A percentile compares a stretch with the other conserved stretches of the same genome.
Conservation (phyloP, 805 yeast genomes). For the Suhomyces vadensis region DNA sequence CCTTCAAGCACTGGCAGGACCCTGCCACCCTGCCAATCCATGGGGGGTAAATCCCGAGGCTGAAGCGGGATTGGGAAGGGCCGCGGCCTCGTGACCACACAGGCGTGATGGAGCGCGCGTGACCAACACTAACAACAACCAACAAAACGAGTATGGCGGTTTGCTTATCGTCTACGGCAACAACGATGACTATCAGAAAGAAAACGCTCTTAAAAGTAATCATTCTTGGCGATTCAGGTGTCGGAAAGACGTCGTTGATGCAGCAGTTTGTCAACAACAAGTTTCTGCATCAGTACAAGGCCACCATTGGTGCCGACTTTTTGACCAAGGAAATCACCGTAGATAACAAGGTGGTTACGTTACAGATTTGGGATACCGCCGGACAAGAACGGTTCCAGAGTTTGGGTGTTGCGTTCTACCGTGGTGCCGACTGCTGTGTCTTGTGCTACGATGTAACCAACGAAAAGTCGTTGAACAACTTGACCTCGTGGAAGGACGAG, state of each 20-base stretch:
- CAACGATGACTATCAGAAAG: conserved; percentile 58
- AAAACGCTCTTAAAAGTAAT: conserved; percentile 82
- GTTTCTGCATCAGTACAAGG: conserved; percentile 93
- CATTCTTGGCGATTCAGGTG: conserved; percentile 95
- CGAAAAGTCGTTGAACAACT: conserved; percentile 85
- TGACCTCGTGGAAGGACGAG: conserved; percentile 93
- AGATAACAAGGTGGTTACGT: conserved; percentile 78
- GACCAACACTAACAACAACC: conserved; percentile 2
- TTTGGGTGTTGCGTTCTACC: conserved; percentile 92
- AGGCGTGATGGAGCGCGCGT: conserved; percentile 1
- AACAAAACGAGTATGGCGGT: not conserved
- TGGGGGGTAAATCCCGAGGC: too few relatives aligned
- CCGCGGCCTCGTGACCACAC: too few relatives aligned
- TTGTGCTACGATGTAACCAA: conserved; percentile 95
- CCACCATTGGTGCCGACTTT: conserved; percentile 97
- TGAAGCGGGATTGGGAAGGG: too few relatives aligned
- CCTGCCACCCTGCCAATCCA: too few relatives aligned
- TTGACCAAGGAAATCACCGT: conserved; percentile 85
- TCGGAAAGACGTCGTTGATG: conserved; percentile 95
- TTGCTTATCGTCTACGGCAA: not conserved
- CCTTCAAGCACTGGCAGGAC: too few relatives aligned
- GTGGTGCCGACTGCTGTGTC: conserved; percentile 98
- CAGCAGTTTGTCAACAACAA: conserved; percentile 95
- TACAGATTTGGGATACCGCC: conserved; percentile 98
- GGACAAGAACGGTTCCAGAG: conserved; percentile 98